phyloP scores from a whole-genome alignment of 2,329 filamentous ascomycete species.

The Claviceps monticola region DNA sequence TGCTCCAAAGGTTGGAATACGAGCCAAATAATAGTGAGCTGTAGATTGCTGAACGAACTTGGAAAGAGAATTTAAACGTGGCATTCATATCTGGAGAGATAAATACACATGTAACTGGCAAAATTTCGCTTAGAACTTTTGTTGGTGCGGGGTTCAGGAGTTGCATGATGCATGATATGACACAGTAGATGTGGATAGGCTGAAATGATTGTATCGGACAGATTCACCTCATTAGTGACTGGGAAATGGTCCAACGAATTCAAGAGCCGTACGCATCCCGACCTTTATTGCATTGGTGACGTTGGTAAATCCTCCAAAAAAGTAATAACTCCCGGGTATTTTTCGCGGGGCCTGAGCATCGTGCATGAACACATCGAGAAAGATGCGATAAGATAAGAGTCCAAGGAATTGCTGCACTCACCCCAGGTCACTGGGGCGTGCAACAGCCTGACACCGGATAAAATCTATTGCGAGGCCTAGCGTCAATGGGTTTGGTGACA shows the following conservation, averaged over 20 bases:
- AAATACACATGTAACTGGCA: too few species aligned
- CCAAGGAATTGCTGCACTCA: not conserved
- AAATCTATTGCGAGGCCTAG: conserved; percentile 24
- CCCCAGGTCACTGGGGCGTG: not conserved
- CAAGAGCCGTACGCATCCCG: not conserved
- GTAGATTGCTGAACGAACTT: not conserved
- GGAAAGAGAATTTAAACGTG: too few species aligned
- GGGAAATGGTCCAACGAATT: not conserved
- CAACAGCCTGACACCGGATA: conserved; percentile 15
- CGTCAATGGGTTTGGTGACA: conserved; percentile 27
- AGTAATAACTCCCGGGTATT: not conserved
- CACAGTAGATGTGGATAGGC: not conserved
- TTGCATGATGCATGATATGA: not conserved
- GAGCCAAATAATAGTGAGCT: not conserved
- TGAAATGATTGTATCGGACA: not conserved
- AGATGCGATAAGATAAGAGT: conserved; percentile 10
- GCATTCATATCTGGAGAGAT: too few species aligned
- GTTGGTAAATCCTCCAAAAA: not conserved
- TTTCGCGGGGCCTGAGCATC: not conserved
- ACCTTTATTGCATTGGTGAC: not conserved
- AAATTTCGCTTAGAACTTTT: not conserved
- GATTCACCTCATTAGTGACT: not conserved
- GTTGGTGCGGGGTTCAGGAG: not conserved
- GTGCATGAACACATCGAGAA: not conserved
- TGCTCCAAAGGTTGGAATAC: not conserved